A percentile compares a stretch with the other conserved stretches of the same genome.
These are phyloP conservation scores for Pyricularia grisea DNA, from an alignment of 2,329 filamentous ascomycete species.

Conservation along the genomic window DNA sequence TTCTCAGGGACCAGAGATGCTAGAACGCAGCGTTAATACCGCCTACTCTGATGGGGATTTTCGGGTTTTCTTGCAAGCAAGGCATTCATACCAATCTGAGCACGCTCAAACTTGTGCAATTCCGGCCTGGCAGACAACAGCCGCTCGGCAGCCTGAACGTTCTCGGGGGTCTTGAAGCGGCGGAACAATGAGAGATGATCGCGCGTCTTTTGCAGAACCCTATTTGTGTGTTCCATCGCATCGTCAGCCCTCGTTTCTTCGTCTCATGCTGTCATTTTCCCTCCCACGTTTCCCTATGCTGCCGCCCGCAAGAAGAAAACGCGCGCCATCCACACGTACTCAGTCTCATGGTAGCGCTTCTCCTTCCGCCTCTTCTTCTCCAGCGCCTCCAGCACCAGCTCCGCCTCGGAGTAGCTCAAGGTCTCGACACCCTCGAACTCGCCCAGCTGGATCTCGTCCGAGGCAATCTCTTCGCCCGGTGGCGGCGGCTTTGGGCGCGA, in stretches of 20 bases:
- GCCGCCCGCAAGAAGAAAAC: too few species aligned
- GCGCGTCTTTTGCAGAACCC: conserved; percentile 76
- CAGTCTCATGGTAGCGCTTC: conserved; percentile 76
- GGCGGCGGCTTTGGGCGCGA: conserved; percentile 60
- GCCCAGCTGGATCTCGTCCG: conserved; percentile 71
- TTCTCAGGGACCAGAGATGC: conserved; percentile 83
- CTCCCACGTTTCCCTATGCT: not conserved
- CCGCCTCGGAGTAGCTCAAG: conserved; percentile 83
- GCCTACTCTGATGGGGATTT: not conserved
- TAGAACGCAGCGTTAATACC: conserved; percentile 30
- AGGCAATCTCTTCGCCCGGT: conserved; percentile 80
- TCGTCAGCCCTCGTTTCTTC: not conserved
- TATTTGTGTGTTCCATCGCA: conserved; percentile 17
- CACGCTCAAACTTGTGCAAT: conserved; percentile 86
- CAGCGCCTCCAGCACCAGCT: conserved; percentile 84
- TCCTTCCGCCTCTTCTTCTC: conserved; percentile 71
- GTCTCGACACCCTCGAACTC: conserved; percentile 91
- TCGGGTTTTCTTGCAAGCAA: not conserved
- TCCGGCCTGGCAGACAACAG: conserved; percentile 70
- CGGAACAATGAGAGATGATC: conserved; percentile 93
- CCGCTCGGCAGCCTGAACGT: conserved; percentile 87
- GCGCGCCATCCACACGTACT: conserved; percentile 38
- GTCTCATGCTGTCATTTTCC: not conserved
- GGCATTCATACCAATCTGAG: conserved; percentile 54
- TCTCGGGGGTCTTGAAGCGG: conserved; percentile 91